Percentiles rank a stretch among this genome's conserved stretches.
phyloP scores from a whole-genome alignment of 1,284 basidiomycete species.

The Meripilus lineatus region DNA sequence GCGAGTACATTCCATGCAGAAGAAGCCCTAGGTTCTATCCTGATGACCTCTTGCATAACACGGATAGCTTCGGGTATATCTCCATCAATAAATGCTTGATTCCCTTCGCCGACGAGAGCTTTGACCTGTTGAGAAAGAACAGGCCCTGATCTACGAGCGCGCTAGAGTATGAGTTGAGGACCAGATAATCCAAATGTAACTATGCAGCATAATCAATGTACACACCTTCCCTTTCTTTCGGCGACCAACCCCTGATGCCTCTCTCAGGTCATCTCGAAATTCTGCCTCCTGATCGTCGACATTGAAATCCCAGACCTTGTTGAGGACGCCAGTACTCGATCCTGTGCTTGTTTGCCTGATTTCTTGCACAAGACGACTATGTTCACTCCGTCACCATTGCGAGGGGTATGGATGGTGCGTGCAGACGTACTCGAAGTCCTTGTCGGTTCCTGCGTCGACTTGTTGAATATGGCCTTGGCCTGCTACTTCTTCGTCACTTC shows the following conservation, averaged over 20 bases:
- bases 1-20: constrained; percentile 87
- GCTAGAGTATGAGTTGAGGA: constrained; percentile 18
- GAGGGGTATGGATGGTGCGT: background rate
- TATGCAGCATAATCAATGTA: no score
- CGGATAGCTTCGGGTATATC: constrained; percentile 68
- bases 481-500: no score
- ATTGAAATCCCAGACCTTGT: constrained; percentile 65
- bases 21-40: constrained; percentile 84
- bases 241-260: constrained; percentile 66
- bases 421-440: constrained; percentile 30
- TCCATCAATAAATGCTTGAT: constrained; percentile 79
- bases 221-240: constrained; percentile 43
- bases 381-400: background rate
- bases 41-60: constrained; percentile 88
- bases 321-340: constrained; percentile 41
- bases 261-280: constrained; percentile 66
- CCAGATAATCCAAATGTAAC: background rate
- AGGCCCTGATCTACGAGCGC: constrained; percentile 33
- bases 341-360: constrained; percentile 51
- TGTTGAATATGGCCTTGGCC: no score
- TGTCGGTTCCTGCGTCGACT: constrained; percentile 20
- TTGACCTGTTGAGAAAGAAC: constrained; percentile 80
- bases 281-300: constrained; percentile 61
- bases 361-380: constrained; percentile 57
- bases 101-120: constrained; percentile 80